Conservation (phyloP, 2,329 filamentous ascomycete genomes). For the Ascochyta koolunga region DNA sequence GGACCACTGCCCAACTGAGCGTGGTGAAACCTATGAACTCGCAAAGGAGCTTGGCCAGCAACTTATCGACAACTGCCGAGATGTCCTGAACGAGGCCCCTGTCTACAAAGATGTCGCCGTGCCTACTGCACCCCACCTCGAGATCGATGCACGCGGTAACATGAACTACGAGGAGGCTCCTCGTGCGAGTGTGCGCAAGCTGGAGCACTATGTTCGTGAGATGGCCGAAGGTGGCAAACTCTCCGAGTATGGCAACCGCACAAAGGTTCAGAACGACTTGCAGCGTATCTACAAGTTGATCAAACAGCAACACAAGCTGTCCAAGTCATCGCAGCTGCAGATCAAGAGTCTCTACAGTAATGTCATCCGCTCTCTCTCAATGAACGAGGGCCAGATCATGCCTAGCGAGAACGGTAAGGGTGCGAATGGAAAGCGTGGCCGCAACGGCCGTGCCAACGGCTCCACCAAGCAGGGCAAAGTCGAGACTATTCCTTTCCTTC, state of each 20-base stretch:
- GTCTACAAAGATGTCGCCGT: constrained; percentile 96
- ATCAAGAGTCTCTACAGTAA: constrained; percentile 96
- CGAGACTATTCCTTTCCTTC: constrained; percentile 96
- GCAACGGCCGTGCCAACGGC: constrained; percentile 59
- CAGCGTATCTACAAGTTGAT: constrained; percentile 97
- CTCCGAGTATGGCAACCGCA: constrained; percentile 96
- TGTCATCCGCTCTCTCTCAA: constrained; percentile 89
- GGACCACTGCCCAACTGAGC: constrained; percentile 95
- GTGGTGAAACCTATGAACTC: constrained; percentile 96
- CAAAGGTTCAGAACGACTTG: constrained; percentile 96
- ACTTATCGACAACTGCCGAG: constrained; percentile 96
- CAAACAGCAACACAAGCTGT: constrained; percentile 96
- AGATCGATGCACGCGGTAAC: constrained; percentile 90
- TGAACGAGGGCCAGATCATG: constrained; percentile 98
- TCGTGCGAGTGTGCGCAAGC: constrained; percentile 87
- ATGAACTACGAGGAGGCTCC: constrained; percentile 90
- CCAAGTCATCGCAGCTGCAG: constrained; percentile 93
- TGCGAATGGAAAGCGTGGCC: constrained; percentile 63
- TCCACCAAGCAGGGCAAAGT: constrained; percentile 80
- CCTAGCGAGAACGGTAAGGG: constrained; percentile 80
- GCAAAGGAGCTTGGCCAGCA: constrained; percentile 92
- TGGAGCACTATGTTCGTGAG: constrained; percentile 97
- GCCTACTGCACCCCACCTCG: constrained; percentile 89
- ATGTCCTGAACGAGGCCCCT: constrained; percentile 81
- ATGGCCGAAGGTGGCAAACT: constrained; percentile 99